A percentile compares a stretch with the other conserved stretches of the same genome.
phyloP scores from a whole-genome alignment of 768 basidiomycete species.

The Serendipita sp. region DNA sequence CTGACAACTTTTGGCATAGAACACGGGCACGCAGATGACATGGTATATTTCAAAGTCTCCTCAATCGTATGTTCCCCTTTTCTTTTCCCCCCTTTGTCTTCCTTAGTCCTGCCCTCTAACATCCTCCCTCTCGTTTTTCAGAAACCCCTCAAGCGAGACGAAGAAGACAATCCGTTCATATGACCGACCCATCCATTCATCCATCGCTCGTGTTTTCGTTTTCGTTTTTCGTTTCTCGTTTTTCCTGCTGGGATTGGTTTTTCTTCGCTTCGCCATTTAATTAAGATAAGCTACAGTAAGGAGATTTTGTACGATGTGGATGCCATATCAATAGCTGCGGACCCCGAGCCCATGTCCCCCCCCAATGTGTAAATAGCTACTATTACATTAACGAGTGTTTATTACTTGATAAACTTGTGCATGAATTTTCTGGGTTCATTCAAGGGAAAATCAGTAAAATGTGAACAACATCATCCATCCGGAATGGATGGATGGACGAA shows the following conservation, averaged over 20 bases:
- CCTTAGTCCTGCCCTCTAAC: no score
- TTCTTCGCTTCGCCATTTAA: no score
- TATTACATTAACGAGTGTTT: neutral
- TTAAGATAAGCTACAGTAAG: neutral
- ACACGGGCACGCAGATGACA: slow-evolving; percentile 45
- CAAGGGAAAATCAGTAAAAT: neutral
- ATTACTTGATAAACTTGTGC: slow-evolving; percentile 67
- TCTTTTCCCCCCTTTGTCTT: no score
- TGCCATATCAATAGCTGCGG: no score
- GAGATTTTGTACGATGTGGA: neutral
- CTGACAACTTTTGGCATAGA: slow-evolving; percentile 12
- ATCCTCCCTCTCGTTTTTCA: neutral
- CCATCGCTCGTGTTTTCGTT: no score
- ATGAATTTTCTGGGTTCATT: slow-evolving; percentile 58
- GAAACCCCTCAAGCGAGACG: no score
- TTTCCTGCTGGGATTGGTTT: no score
- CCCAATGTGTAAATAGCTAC: neutral
- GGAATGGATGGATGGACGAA: slow-evolving; percentile 6
- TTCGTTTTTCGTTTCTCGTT: no score
- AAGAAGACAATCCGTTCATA: no score
- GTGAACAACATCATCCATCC: neutral
- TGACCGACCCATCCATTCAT: no score
- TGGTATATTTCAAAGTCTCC: slow-evolving; percentile 24
- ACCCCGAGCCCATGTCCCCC: no score
- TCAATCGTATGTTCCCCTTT: neutral